Conservation (phyloP, 2,329 filamentous ascomycete species). For the Colletotrichum spaethianum region DNA sequence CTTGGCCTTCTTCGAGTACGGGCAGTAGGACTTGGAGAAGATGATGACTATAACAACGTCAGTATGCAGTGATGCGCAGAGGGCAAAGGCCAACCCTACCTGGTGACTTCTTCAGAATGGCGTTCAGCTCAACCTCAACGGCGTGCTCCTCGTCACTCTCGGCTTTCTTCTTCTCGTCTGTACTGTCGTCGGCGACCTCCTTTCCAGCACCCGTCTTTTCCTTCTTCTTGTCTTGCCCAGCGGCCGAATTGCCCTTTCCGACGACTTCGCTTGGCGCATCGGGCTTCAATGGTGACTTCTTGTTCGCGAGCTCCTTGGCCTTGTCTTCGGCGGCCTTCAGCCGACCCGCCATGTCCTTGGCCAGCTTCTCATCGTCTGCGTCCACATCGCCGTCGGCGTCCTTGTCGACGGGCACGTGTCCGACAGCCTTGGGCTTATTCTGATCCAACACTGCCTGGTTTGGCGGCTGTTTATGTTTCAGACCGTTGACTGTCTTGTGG, state of each 20-base stretch:
- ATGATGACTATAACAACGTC: constrained; percentile 78
- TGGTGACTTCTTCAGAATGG: constrained; percentile 86
- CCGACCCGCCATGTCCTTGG: constrained; percentile 70
- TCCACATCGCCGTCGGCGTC: constrained; percentile 70
- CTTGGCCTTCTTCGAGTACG: constrained; percentile 88
- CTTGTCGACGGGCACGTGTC: constrained; percentile 61
- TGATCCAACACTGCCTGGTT: constrained; percentile 58
- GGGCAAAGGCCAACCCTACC: constrained; percentile 66
- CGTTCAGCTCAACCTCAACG: constrained; percentile 79
- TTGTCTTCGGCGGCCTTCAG: constrained; percentile 78
- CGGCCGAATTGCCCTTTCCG: constrained; percentile 71
- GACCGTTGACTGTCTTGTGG: constrained; percentile 70
- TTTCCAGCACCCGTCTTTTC: constrained; percentile 65
- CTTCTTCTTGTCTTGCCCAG: constrained; percentile 63
- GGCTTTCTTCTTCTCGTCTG: constrained; percentile 53
- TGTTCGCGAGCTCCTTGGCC: constrained; percentile 77
- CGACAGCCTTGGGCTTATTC: constrained; percentile 55
- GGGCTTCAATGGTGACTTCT: constrained; percentile 74
- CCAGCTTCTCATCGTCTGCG: constrained; percentile 68
- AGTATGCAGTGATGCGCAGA: constrained; percentile 23
- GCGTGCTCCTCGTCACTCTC: constrained; percentile 73
- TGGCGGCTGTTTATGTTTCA: constrained; percentile 49
- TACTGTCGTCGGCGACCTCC: constrained; percentile 50
- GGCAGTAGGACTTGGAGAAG: constrained; percentile 96
- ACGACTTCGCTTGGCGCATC: constrained; percentile 71